phyloP scores from a whole-genome alignment of 768 basidiomycete genomes.

The Kwoniella pini region DNA sequence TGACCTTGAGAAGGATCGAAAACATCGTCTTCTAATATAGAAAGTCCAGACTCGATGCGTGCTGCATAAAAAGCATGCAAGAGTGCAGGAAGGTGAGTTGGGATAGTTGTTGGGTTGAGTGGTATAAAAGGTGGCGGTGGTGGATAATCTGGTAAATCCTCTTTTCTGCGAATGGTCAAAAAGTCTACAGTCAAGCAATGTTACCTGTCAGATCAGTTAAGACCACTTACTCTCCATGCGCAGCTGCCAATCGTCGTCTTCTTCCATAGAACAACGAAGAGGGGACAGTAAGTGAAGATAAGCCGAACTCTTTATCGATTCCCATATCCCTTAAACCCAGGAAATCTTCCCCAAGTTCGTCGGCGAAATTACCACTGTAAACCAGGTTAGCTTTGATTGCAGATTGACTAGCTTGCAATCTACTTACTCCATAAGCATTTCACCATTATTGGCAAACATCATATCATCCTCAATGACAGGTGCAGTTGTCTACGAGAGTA shows the following conservation, averaged over 20 bases:
- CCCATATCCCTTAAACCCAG: slow-evolving; percentile 84
- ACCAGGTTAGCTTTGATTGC: background rate
- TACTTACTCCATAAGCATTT: slow-evolving; percentile 67
- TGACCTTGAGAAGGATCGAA: slow-evolving; percentile 41
- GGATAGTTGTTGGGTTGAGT: slow-evolving; percentile 66
- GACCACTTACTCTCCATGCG: slow-evolving; percentile 24
- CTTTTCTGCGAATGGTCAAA: slow-evolving; percentile 22
- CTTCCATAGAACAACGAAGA: slow-evolving; percentile 60
- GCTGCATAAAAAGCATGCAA: slow-evolving; percentile 69
- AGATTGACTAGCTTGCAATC: background rate
- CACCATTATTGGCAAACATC: slow-evolving; percentile 67
- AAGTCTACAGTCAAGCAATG: slow-evolving; percentile 2
- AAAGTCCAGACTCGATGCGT: slow-evolving; percentile 35
- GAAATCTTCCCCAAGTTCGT: slow-evolving; percentile 87
- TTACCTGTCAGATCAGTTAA: background rate
- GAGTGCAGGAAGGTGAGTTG: slow-evolving; percentile 75
- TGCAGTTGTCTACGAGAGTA: slow-evolving; percentile 57
- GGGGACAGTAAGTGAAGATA: slow-evolving; percentile 75
- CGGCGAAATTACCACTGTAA: slow-evolving; percentile 78
- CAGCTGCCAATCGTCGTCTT: slow-evolving; percentile 25
- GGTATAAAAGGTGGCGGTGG: slow-evolving; percentile 79
- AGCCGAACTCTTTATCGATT: slow-evolving; percentile 79
- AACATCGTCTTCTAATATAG: slow-evolving; percentile 34
- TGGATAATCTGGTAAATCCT: slow-evolving; percentile 67
- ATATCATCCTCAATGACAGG: slow-evolving; percentile 66